Conservation (phyloP, 2,329 filamentous ascomycete species). For the Emergomyces pasteurianus region DNA sequence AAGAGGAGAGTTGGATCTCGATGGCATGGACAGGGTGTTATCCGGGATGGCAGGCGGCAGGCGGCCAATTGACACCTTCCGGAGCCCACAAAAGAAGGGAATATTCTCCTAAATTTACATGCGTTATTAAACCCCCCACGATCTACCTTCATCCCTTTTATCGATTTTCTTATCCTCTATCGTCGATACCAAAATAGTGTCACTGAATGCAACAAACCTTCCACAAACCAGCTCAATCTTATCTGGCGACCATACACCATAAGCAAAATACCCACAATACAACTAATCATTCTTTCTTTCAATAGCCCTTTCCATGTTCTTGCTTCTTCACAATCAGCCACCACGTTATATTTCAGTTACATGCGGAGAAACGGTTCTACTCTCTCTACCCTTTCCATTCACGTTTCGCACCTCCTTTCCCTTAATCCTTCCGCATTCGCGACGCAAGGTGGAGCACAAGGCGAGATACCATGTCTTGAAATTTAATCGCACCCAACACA, state of each 20-base stretch:
- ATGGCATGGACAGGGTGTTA: constrained; percentile 37
- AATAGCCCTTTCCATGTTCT: background rate
- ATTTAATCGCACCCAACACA: constrained; percentile 18
- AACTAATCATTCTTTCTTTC: background rate
- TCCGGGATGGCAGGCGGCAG: constrained; percentile 29
- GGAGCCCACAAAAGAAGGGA: constrained; percentile 16
- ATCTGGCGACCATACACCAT: background rate
- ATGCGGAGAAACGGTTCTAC: background rate
- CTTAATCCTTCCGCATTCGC: constrained; percentile 24
- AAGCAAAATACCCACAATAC: background rate
- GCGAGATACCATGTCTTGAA: constrained; percentile 40
- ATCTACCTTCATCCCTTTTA: background rate
- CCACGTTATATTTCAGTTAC: background rate
- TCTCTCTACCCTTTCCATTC: background rate
- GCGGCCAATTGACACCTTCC: constrained; percentile 1
- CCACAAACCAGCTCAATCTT: background rate
- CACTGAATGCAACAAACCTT: background rate
- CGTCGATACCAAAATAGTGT: background rate
- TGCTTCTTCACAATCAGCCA: background rate
- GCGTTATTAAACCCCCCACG: background rate
- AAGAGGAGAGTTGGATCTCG: constrained; percentile 34
- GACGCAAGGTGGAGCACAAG: constrained; percentile 43
- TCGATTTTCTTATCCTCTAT: background rate
- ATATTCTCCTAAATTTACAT: background rate
- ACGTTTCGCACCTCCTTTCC: background rate